Evolutionary conservation across 108 stramenopile species (phyloP).

Genomic region (Skeletonema marinoi): DNA sequence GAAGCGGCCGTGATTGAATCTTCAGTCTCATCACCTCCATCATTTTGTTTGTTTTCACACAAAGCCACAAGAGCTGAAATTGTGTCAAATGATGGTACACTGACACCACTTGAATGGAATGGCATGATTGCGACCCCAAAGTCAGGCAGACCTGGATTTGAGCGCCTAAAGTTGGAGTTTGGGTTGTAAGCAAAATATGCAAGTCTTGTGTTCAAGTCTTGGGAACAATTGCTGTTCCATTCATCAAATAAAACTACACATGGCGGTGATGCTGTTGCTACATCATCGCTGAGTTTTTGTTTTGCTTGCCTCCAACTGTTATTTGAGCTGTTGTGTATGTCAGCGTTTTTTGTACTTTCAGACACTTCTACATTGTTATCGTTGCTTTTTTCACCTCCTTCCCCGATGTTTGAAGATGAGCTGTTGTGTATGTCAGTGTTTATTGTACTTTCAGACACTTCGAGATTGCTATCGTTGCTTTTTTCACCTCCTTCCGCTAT

Average conservation of each 20-base stretch:
- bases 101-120: conserved; percentile 33
- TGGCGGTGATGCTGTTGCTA: conserved; percentile 56
- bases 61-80: conserved; percentile 33
- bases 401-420: conserved; percentile 9
- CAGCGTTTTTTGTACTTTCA: conserved; percentile 1
- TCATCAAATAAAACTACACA: conserved; percentile 13
- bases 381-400: conserved; percentile 4
- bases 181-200: conserved; percentile 80
- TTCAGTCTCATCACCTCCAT: not conserved
- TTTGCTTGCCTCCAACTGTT: not conserved
- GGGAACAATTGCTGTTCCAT: not conserved
- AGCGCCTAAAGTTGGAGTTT: conserved; percentile 62
- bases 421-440: not conserved
- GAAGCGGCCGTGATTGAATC: not conserved
- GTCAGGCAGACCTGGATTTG: conserved; percentile 76
- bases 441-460: conserved; percentile 2
- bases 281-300: conserved; percentile 27
- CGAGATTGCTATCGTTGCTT: not conserved
- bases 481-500: not conserved
- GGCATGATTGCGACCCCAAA: conserved; percentile 70
- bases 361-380: not conserved
- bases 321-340: not conserved
- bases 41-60: conserved; percentile 31
- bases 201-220: conserved; percentile 19
- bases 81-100: conserved; percentile 31